Base-by-base conservation (phyloP, 106 monocot genomes). In the Agapanthus africanus region DNA sequence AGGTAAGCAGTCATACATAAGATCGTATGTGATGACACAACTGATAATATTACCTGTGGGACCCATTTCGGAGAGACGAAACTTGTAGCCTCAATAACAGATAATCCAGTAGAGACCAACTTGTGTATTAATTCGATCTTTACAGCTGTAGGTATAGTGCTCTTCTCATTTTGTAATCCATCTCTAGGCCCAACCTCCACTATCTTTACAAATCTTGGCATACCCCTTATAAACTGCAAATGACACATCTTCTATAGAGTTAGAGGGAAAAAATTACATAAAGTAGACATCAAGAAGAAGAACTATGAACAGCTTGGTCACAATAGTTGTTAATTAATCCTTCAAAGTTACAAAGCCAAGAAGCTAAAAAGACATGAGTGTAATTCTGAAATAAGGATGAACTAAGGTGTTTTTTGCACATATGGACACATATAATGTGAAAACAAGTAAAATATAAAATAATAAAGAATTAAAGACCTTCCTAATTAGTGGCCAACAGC, bases 31-130 rank as follows among this genome's bases (percentile, higher is more conserved):
- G 34, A 32, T n/a, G 31, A 31, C 18, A n/a, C 7, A 41, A 16
- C 32, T 11, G 2, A 16, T 34, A 30, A 63, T 5, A 69, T 28
- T 76, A 91, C 95, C 88, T 95, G 91, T 68, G 86, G 88, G 18
- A 97, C 88, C 95, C 95, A 91, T 79, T 91, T 97, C 69, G 95
- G 95, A 25, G 95, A 97, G 60, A 97, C 95, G 84, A 97, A 97
- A 83, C 95, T 97, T 56, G 95, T 97, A 57, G 95, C 91, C 78
- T 97, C 95, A 71, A 97, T 76, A 74, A 97, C 83, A 30, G 73
- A 67, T 50, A 97, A 75, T 66, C 95, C 95, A 61, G 84, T 76
- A 66, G 78, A 67, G 31, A 76, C 84, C 71, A 97, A 59, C 56
- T 65, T 85, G 39, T 73, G 54, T 82, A 97, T 97, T 63, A 97